phyloP scores from a whole-genome alignment of 1,284 basidiomycete species.

The Leccinum solheimii region DNA sequence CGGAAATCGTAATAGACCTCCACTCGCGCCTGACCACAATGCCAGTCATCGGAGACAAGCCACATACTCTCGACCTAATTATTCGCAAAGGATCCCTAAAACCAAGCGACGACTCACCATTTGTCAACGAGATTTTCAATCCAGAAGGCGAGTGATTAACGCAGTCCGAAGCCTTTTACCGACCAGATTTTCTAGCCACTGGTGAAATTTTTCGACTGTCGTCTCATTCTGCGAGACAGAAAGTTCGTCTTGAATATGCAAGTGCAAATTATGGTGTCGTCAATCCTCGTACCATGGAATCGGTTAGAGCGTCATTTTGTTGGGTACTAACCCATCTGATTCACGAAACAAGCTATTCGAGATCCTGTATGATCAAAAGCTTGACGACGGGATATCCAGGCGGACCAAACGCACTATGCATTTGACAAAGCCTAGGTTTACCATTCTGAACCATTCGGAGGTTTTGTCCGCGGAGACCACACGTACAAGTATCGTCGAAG shows the following conservation, averaged over 20 bases:
- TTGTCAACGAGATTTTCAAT: conserved; percentile 61
- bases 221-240: conserved; percentile 38
- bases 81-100: conserved; percentile 55
- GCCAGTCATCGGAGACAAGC: conserved; percentile 17
- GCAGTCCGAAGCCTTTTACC: neutral
- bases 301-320: conserved; percentile 33
- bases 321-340: neutral
- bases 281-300: conserved; percentile 47
- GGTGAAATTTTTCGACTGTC: conserved; percentile 42
- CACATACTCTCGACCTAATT: conserved; percentile 52
- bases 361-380: conserved; percentile 54
- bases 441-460: conserved; percentile 41
- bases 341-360: conserved; percentile 46
- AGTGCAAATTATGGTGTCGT: conserved; percentile 60
- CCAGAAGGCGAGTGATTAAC: conserved; percentile 41
- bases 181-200: conserved; percentile 36
- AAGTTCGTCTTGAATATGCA: conserved; percentile 47
- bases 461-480: conserved; percentile 38
- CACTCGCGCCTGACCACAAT: conserved; percentile 42
- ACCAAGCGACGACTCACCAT: conserved; percentile 58
- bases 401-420: conserved; percentile 29
- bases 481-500: neutral
- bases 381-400: conserved; percentile 45
- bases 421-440: conserved; percentile 34
- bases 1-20: conserved; percentile 55